Base-by-base conservation (phyloP, 257 asterid species). In the Misopates orontium region DNA sequence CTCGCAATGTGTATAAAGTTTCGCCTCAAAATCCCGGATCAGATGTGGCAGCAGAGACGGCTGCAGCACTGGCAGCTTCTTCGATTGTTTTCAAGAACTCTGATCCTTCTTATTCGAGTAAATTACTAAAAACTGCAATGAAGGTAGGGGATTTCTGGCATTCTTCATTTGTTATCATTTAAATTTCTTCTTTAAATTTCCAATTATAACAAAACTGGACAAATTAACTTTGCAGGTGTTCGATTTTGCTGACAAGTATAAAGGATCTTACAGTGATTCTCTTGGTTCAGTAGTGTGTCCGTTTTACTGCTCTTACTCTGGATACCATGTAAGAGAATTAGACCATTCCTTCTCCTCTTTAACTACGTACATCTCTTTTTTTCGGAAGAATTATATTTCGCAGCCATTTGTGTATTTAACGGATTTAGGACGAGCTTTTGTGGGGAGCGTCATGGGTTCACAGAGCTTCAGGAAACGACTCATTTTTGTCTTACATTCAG, bases 371-470 rank as follows among this genome's bases (percentile, higher is more conserved):
- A 13, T 17, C 18, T 8, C 4, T 10, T 8, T 40, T 17, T 0
- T 5, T 28, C 10, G 21, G 24, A 21, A 8, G 45, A 51, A 21
- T 12, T 21, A 12, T 20, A 32, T 17, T 10, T 57, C 28, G 20
- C 14, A 9, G 20, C 23, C 17, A 6, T 50, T 11, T 36, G 9
- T 17, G 18, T 45, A 57, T 51, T 14, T 18, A 25, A 4, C 18
- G 66, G 5, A 24, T 52, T 49, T 73, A 91, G 98, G 98, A 91
- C 55, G 98, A 91, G 79, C 84, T 91, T 21, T 32, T 88, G 62
- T 91, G 98, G 98, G 96, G 88, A 64, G 98, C 98, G 20, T 85
- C 98, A 9, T 91, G 98, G 98, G 84, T 91, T 55, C 91, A 88
- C 10, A 71, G 73, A 77, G 98, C 98, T 48, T 78, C 98, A 3